Conservation (phyloP, 2,329 filamentous ascomycete genomes). For the Penicillium brevicompactum region DNA sequence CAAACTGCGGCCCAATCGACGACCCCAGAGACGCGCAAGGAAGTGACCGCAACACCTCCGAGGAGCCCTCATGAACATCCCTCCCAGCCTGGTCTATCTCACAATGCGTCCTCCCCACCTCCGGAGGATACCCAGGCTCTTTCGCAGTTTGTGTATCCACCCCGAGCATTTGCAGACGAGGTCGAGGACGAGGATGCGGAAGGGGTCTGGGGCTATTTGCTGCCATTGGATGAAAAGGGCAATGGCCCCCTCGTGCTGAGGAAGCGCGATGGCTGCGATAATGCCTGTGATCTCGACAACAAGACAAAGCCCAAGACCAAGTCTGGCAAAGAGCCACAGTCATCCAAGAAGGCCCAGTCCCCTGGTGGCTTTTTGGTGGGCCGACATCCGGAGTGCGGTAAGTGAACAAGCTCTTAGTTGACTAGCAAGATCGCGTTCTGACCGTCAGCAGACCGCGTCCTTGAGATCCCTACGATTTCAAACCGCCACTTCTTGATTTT, state of each 20-base stretch:
- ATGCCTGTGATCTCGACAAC: slow-evolving; percentile 25
- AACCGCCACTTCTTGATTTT: slow-evolving; percentile 68
- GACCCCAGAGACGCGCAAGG: slow-evolving; percentile 65
- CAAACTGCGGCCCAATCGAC: slow-evolving; percentile 70
- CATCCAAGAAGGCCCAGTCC: slow-evolving; percentile 61
- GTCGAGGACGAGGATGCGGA: slow-evolving; percentile 81
- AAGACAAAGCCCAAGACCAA: slow-evolving; percentile 25
- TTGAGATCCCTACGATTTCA: slow-evolving; percentile 79
- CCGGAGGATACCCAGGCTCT: slow-evolving; percentile 72
- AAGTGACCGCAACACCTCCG: slow-evolving; percentile 71
- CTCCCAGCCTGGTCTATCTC: slow-evolving; percentile 39
- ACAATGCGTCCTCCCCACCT: slow-evolving; percentile 64
- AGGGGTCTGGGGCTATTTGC: slow-evolving; percentile 93
- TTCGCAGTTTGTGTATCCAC: slow-evolving; percentile 77
- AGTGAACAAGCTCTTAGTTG: slow-evolving; percentile 37
- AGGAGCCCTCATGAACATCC: slow-evolving; percentile 57
- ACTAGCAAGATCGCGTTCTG: slow-evolving; percentile 9
- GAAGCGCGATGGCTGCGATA: slow-evolving; percentile 71
- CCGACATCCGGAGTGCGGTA: slow-evolving; percentile 90
- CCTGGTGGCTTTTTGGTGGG: slow-evolving; percentile 89
- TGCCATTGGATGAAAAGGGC: slow-evolving; percentile 74
- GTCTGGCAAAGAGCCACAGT: slow-evolving; percentile 42
- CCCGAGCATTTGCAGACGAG: slow-evolving; percentile 73
- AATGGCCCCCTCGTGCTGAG: slow-evolving; percentile 73
- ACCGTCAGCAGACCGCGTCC: slow-evolving; percentile 62